Evolutionary conservation across 345 rosid species (phyloP).

Genomic region (Lagerstroemia speciosa): DNA sequence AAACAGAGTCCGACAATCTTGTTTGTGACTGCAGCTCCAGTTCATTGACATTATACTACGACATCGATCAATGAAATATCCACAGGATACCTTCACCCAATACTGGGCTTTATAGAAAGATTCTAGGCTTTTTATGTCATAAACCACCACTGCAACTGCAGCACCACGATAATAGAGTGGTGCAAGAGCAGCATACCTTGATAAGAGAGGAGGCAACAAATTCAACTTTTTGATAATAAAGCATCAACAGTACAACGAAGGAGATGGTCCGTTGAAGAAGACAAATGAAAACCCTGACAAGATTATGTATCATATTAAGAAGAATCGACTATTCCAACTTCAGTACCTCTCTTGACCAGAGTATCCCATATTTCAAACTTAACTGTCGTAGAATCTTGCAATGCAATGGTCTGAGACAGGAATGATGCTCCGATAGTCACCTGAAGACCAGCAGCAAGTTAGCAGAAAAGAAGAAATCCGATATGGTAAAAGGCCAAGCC

Average conservation of each 20-base stretch:
- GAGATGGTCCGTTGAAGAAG: neutral
- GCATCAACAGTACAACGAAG: neutral
- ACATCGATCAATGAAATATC: neutral
- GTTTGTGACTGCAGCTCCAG: too few relatives aligned
- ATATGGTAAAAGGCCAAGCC: neutral
- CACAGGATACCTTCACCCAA: slow-evolving; percentile 79
- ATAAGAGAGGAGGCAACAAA: slow-evolving; percentile 5
- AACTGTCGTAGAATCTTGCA: slow-evolving; percentile 93
- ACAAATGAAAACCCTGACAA: neutral
- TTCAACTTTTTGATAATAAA: neutral
- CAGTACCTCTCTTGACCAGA: slow-evolving; percentile 93
- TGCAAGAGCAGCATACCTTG: slow-evolving; percentile 92
- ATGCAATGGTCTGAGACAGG: slow-evolving; percentile 90
- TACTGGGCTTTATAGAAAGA: slow-evolving; percentile 87
- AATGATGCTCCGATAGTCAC: slow-evolving; percentile 98
- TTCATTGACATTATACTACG: neutral
- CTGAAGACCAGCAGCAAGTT: slow-evolving; percentile 29
- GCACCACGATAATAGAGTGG: slow-evolving; percentile 97
- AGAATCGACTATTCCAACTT: neutral
- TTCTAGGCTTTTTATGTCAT: slow-evolving; percentile 92
- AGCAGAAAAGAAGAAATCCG: neutral
- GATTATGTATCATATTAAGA: neutral
- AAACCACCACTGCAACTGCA: slow-evolving; percentile 86
- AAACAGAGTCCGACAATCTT: neutral
- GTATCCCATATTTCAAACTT: slow-evolving; percentile 99